Percentiles rank a stretch among this genome's conserved stretches.
Conservation (phyloP, 441 rosid genomes). For the Melastoma candidum region DNA sequence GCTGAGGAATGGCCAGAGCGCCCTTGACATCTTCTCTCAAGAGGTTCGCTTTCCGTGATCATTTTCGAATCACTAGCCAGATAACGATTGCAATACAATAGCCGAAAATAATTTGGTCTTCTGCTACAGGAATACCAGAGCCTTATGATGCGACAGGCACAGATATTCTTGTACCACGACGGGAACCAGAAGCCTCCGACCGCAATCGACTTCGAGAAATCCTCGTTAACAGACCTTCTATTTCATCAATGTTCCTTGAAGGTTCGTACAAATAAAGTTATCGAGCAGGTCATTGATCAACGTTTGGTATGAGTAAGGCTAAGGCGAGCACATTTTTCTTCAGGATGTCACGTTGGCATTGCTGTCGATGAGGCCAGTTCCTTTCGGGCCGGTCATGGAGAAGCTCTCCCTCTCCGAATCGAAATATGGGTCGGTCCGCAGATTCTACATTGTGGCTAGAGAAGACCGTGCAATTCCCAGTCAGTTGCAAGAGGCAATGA, state of each 20-base stretch:
- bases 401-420: constrained; percentile 11
- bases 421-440: constrained; percentile 11
- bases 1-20: constrained; percentile 14
- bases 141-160: constrained; percentile 12
- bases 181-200: constrained; percentile 12
- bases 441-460: constrained; percentile 12
- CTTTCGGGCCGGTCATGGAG: constrained; percentile 10
- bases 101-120: not conserved
- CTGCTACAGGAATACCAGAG: constrained; percentile 11
- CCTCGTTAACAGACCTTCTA: constrained; percentile 10
- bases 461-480: constrained; percentile 12
- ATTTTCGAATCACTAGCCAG: no score
- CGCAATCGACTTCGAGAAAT: constrained; percentile 7
- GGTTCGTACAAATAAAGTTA: not conserved
- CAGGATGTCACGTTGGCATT: constrained; percentile 14
- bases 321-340: not conserved
- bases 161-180: constrained; percentile 8
- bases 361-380: constrained; percentile 17
- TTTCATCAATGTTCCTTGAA: constrained; percentile 13
- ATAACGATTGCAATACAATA: no score
- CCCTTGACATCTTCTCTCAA: constrained; percentile 12
- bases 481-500: constrained; percentile 11
- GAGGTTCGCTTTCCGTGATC: constrained; percentile 1
- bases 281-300: not conserved
- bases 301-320: no score